phyloP scores from a whole-genome alignment of 2,329 filamentous ascomycete species.

The Penicillium concentricum region DNA sequence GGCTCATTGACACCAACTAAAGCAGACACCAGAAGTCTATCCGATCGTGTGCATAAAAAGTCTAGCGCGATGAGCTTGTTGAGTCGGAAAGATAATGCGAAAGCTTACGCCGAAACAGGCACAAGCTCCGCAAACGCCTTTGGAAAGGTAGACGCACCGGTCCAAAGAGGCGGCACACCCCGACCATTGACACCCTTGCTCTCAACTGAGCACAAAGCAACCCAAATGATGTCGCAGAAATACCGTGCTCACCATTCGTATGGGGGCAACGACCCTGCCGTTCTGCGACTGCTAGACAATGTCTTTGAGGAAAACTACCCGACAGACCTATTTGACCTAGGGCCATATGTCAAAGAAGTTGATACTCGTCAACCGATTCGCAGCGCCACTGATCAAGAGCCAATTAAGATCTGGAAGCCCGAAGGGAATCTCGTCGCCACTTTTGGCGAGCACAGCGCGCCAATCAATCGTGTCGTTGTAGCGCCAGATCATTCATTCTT shows the following conservation, averaged over 20 bases:
- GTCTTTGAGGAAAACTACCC: conserved; percentile 72
- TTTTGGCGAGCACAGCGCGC: conserved; percentile 80
- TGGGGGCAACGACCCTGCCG: conserved; percentile 67
- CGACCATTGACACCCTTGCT: conserved; percentile 40
- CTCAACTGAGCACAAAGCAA: conserved; percentile 32
- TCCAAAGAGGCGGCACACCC: conserved; percentile 37
- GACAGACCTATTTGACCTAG: conserved; percentile 64
- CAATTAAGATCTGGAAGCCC: conserved; percentile 73
- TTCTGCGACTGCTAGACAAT: conserved; percentile 69
- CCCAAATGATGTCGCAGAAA: conserved; percentile 37
- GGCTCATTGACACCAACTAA: conserved; percentile 33
- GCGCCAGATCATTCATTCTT: conserved; percentile 94
- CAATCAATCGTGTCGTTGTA: conserved; percentile 76
- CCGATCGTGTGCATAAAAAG: conserved; percentile 38
- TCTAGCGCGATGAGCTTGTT: conserved; percentile 61
- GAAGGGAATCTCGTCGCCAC: conserved; percentile 80
- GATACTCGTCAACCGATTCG: conserved; percentile 54
- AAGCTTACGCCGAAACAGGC: conserved; percentile 63
- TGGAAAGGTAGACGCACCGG: conserved; percentile 60
- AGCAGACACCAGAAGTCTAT: conserved; percentile 31
- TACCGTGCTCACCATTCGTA: conserved; percentile 76
- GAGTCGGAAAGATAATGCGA: conserved; percentile 56
- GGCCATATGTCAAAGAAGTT: conserved; percentile 73
- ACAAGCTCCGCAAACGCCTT: conserved; percentile 64
- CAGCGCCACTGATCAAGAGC: conserved; percentile 53